Evolutionary conservation across 768 basidiomycete species (phyloP).

Genomic region (Tricholoma sp.): DNA sequence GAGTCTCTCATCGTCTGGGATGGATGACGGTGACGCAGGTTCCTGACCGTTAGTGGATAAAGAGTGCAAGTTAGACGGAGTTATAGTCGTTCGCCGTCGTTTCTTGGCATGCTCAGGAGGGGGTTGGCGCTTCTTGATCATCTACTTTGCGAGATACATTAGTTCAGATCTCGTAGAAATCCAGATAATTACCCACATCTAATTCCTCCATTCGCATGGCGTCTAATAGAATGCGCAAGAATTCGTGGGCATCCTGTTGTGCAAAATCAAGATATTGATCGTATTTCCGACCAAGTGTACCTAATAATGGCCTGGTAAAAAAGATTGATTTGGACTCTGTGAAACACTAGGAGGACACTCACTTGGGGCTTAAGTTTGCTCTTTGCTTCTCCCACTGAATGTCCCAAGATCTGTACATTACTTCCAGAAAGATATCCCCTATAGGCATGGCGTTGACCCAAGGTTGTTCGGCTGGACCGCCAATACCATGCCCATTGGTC

Average conservation of each 20-base stretch:
- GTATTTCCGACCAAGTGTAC: slow-evolving; percentile 74
- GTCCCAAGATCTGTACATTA: slow-evolving; percentile 62
- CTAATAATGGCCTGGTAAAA: slow-evolving; percentile 49
- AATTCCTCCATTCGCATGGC: slow-evolving; percentile 93
- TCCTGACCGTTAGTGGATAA: slow-evolving; percentile 6
- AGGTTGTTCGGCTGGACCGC: slow-evolving; percentile 44
- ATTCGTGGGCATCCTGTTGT: slow-evolving; percentile 96
- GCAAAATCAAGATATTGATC: slow-evolving; percentile 94
- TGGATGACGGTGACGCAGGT: slow-evolving; percentile 11
- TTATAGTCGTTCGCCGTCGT: slow-evolving; percentile 34
- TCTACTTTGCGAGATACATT: slow-evolving; percentile 32
- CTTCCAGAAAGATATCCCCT: slow-evolving; percentile 58
- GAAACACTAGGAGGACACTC: slow-evolving; percentile 21
- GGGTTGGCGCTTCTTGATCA: slow-evolving; percentile 72
- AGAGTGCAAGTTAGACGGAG: slow-evolving; percentile 15
- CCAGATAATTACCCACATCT: slow-evolving; percentile 49
- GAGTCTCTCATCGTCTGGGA: slow-evolving; percentile 43
- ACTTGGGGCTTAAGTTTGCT: slow-evolving; percentile 65
- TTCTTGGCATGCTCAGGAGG: slow-evolving; percentile 32
- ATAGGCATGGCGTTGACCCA: slow-evolving; percentile 63
- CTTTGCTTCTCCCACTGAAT: slow-evolving; percentile 47
- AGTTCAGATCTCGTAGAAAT: not conserved
- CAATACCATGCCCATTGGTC: slow-evolving; percentile 58
- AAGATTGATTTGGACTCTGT: not conserved
- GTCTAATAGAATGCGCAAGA: slow-evolving; percentile 83